Evolutionary conservation across 805 yeast genomes (phyloP).

Genomic region (Zygosaccharomyces pseudorouxii): DNA sequence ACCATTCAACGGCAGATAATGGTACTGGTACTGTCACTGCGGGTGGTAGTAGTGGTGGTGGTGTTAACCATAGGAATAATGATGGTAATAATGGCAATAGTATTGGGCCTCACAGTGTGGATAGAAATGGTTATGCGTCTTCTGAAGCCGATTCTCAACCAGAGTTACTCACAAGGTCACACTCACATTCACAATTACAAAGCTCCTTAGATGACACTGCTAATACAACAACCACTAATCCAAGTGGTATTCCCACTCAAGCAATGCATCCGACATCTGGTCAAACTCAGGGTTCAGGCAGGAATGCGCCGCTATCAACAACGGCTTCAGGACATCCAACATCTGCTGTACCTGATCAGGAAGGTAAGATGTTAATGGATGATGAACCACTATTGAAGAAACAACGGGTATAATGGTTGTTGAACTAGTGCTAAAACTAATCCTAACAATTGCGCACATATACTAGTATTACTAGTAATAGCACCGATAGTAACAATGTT

Average conservation of each 20-base stretch:
- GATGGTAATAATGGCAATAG: background rate
- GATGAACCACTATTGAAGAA: slow-evolving; percentile 19
- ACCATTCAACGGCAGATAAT: slow-evolving; percentile 2
- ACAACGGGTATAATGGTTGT: slow-evolving; percentile 11
- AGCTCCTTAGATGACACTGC: background rate
- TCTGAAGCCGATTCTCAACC: slow-evolving; percentile 1
- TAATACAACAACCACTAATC: background rate
- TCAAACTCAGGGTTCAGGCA: slow-evolving; percentile 9
- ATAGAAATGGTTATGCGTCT: background rate
- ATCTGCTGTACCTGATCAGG: slow-evolving; percentile 14
- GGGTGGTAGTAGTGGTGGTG: background rate
- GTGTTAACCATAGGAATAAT: background rate
- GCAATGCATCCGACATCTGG: slow-evolving; percentile 9
- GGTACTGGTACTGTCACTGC: slow-evolving; percentile 3
- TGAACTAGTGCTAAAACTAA: background rate
- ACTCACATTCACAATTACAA: slow-evolving; percentile 11
- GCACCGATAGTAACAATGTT: too few relatives aligned
- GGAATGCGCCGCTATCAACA: slow-evolving; percentile 8
- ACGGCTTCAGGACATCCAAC: slow-evolving; percentile 12
- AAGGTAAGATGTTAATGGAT: slow-evolving; percentile 13
- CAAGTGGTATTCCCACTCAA: background rate
- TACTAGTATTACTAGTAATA: too few relatives aligned
- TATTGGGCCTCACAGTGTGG: background rate
- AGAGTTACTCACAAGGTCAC: slow-evolving; percentile 6
- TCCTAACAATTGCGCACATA: background rate